Conservation (phyloP, 768 basidiomycete species). For the Hericium alpestre region DNA sequence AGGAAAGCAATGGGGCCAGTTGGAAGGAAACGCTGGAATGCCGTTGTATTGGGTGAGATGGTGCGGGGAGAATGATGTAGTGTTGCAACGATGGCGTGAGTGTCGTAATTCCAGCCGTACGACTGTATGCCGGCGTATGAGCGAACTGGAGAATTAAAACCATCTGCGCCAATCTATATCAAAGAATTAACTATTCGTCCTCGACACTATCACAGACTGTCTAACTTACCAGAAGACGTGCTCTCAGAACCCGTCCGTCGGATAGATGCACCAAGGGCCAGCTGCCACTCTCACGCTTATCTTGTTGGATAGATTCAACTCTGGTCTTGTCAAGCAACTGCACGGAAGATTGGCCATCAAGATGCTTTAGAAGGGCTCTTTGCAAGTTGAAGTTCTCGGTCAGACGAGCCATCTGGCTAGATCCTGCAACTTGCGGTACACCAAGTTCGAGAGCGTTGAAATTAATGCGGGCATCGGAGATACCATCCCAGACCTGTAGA, state of each 20-base stretch:
- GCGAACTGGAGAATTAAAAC: conserved; percentile 89
- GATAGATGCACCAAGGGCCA: conserved; percentile 80
- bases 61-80: conserved; percentile 62
- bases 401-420: conserved; percentile 62
- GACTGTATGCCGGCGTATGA: conserved; percentile 75
- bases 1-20: conserved; percentile 95
- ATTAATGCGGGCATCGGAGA: conserved; percentile 68
- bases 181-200: not conserved
- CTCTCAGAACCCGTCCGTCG: conserved; percentile 51
- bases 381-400: conserved; percentile 94
- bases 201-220: not conserved
- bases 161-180: conserved; percentile 86
- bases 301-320: conserved; percentile 59
- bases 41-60: conserved; percentile 58
- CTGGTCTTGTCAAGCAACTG: conserved; percentile 61
- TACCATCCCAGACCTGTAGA: conserved; percentile 80
- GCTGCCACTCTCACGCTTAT: conserved; percentile 36
- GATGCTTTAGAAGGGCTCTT: conserved; percentile 61
- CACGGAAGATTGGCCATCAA: conserved; percentile 42
- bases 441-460: conserved; percentile 50
- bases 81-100: conserved; percentile 85
- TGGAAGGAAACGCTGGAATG: conserved; percentile 90
- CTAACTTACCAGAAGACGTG: conserved; percentile 58
- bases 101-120: conserved; percentile 86
- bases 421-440: conserved; percentile 14